Evolutionary conservation across 768 basidiomycete species (phyloP), one percentile per base, ranked within the genome.

Genomic region (Podaxis mareebaensis): DNA sequence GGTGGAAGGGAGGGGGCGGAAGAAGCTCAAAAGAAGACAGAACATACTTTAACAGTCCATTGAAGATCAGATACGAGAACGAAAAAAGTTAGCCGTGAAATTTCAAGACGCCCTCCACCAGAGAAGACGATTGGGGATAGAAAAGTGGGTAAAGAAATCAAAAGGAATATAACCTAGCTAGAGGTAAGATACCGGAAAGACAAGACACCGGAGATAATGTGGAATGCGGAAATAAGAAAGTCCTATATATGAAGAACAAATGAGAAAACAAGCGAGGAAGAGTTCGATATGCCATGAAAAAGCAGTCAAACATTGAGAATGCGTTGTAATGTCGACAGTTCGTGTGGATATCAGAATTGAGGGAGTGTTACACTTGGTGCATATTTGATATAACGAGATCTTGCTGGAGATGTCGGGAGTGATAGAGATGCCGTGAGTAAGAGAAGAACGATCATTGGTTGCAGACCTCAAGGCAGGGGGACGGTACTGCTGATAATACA

Each of bases 261-360:
- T 53, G 33, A 24, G 52, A 22, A 54, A 57, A 63, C 61, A 63
- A 22, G 26, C n/a, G 48, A 40, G 36, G 38, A 63, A 63, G 44
- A 17, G 57, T 62, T 66, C 58, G 61, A 52, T 53, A 53, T 53
- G 51, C 53, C 61, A n/a, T 51, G 57, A 24, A 63, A 61, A 51
- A 56, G 48, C 42, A 51, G 61, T 63, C 61, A 63, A 63, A 48
- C 48, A 48, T 57, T 51, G n/a, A 26, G n/a, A 40, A 39, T 51
- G 11, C 22, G 38, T 40, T 48, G 24, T 54, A 48, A 55, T 55
- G 53, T 61, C 46, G 61, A 63, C 46, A 63, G 48, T 56, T 44
- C 54, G 46, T 56, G 39, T 63, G 46, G 28, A 63, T 51, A 55
- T 63, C 61, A 63, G 39, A 42, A 38, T 46, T 57, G 39, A 26